A percentile compares a stretch with the other conserved stretches of the same genome.
Evolutionary conservation across 78 protist genomes (phyloP).

Genomic region (Ministeria vibrans): DNA sequence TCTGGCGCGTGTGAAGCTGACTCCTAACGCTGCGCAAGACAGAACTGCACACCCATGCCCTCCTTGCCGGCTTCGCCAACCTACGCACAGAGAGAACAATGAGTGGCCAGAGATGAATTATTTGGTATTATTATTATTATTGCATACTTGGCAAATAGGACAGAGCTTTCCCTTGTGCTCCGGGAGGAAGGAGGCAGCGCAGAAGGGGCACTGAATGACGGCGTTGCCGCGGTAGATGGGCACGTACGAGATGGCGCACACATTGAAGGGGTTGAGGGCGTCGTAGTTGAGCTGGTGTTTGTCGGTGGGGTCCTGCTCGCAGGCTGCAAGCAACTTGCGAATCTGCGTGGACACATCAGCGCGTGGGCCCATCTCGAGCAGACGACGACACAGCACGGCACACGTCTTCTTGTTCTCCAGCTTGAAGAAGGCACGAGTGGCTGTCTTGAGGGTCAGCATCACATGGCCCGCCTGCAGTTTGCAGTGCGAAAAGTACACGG

Average conservation of each 20-base stretch:
- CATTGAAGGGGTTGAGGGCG: constrained; percentile 82
- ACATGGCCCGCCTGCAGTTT: constrained; percentile 76
- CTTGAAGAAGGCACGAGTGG: constrained; percentile 26
- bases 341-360: constrained; percentile 30
- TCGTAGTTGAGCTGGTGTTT: constrained; percentile 53
- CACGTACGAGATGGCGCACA: constrained; percentile 42
- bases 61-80: background rate
- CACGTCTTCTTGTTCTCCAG: constrained; percentile 61
- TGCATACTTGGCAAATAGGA: constrained; percentile 41
- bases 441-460: constrained; percentile 38
- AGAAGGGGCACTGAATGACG: constrained; percentile 56
- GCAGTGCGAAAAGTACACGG: constrained; percentile 94
- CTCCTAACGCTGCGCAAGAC: background rate
- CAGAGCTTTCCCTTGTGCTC: constrained; percentile 57
- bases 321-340: constrained; percentile 46
- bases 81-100: background rate
- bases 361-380: constrained; percentile 71
- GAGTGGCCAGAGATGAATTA: background rate
- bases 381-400: constrained; percentile 71
- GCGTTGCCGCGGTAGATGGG: constrained; percentile 81
- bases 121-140: constrained; percentile 27
- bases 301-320: constrained; percentile 50
- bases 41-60: background rate
- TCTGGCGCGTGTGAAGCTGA: background rate
- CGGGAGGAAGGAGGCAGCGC: constrained; percentile 56